Base-by-base conservation (phyloP, 2,329 filamentous ascomycete genomes). In the Colletotrichum sansevieriae region DNA sequence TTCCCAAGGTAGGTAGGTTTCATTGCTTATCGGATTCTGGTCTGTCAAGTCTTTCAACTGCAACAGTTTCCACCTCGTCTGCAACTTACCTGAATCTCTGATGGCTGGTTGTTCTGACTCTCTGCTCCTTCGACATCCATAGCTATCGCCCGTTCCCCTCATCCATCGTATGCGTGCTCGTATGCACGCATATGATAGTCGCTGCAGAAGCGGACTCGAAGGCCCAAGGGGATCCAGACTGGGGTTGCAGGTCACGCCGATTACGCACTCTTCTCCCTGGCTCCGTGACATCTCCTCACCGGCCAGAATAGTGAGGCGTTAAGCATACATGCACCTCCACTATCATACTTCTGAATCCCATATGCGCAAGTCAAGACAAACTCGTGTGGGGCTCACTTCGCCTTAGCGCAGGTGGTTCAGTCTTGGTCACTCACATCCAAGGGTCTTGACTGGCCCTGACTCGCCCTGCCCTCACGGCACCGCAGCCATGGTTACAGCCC, bases 211-310 rank as follows among this genome's bases (percentile, higher is more conserved):
- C 60, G 52, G 59, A 20, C 39, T 63, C 37, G 12, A 15, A 47
- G 44, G 44, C 20, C 33, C 20, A 4, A 29, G 25, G 25, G 25
- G 25, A 7, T 7, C 5, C 3, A 35, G 43, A 4, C 29, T 52
- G 15, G 37, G 22, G n/a, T 8, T 56, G 51, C 51, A 18, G 41
- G 43, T 35, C 12, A 15, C n/a, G 9, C 10, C 35, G 56, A 63
- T 63, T 63, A 58, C 61, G 61, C 61, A 64, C 35, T 58, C 62
- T 43, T 37, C 62, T 18, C 44, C 55, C 60, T 65, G 62, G 62
- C 55, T 47, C 13, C 20, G 18, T 3, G 43, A 33, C n/a, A 13
- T 43, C 44, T 51, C 33, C 18, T 58, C 41, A 56, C 37, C 37
- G 39, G 35, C 54, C 51, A 39, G n/a, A 25, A 55, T 18, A 15